phyloP scores from a whole-genome alignment of 129 eudicot species.

The Artemisia argyi region DNA sequence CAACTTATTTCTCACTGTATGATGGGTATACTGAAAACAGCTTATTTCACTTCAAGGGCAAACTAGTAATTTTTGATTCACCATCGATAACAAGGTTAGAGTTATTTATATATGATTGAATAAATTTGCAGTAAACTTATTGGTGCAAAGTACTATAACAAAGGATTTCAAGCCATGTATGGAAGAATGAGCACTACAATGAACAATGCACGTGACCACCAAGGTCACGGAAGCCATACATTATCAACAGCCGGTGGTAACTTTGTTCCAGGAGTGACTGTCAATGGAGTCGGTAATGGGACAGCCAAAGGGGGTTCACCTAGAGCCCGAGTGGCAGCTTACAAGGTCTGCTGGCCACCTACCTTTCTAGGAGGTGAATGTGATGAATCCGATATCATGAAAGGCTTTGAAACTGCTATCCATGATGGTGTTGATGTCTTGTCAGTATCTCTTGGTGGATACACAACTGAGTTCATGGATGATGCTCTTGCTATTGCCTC shows the following conservation, averaged over 20 bases:
- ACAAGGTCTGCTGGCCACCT: slow-evolving; percentile 77
- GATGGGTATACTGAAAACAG: too few species aligned
- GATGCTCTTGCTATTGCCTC: slow-evolving; percentile 64
- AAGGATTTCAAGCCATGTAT: slow-evolving; percentile 40
- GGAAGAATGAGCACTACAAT: neutral
- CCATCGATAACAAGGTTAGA: too few species aligned
- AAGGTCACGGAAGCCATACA: slow-evolving; percentile 89
- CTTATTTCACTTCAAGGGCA: too few species aligned
- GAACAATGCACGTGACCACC: slow-evolving; percentile 52
- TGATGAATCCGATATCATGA: slow-evolving; percentile 57
- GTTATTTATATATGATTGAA: neutral
- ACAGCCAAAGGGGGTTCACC: slow-evolving; percentile 91
- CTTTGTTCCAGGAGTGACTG: slow-evolving; percentile 54
- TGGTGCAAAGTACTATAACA: slow-evolving; percentile 80
- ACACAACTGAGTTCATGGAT: slow-evolving; percentile 16
- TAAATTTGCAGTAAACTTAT: slow-evolving; percentile 66
- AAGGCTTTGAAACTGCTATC: slow-evolving; percentile 75
- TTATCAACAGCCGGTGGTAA: slow-evolving; percentile 88
- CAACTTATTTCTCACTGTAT: too few species aligned
- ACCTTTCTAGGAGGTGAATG: slow-evolving; percentile 30
- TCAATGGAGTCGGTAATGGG: slow-evolving; percentile 49
- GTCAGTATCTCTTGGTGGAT: slow-evolving; percentile 63
- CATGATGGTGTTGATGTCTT: slow-evolving; percentile 84
- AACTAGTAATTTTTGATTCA: too few species aligned
- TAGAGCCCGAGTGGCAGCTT: slow-evolving; percentile 76